Evolutionary conservation across 2,329 filamentous ascomycete genomes (phyloP).

Genomic region (Fusarium chuoi): DNA sequence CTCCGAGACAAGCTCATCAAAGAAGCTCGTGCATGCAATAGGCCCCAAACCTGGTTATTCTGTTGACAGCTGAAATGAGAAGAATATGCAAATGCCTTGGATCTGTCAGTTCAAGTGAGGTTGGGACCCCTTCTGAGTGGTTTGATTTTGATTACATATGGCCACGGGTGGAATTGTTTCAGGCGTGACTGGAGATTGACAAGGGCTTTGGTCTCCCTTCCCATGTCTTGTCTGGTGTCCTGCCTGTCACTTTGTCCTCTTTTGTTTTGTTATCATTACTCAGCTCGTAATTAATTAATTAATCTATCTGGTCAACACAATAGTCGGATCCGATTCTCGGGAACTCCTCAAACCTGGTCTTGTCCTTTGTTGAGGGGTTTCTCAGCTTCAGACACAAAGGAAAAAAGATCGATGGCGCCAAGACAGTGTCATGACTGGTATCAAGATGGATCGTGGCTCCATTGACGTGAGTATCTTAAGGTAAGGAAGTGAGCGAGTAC

Average conservation of each 20-base stretch:
- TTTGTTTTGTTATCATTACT: conserved; percentile 19
- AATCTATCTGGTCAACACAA: neutral
- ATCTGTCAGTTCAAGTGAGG: conserved; percentile 12
- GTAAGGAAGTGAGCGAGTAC: neutral
- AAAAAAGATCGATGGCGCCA: conserved; percentile 6
- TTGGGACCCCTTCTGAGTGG: conserved; percentile 24
- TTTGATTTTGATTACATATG: conserved; percentile 35
- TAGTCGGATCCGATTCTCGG: conserved; percentile 26
- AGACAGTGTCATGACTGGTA: conserved; percentile 3
- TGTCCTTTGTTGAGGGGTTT: conserved; percentile 20
- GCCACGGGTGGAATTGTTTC: conserved; percentile 36
- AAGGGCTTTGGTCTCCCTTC: conserved; percentile 37
- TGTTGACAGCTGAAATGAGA: conserved; percentile 26
- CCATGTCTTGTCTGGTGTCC: conserved; percentile 1
- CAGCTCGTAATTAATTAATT: neutral
- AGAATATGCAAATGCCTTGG: conserved; percentile 22
- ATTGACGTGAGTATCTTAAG: neutral
- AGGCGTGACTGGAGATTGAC: conserved; percentile 33
- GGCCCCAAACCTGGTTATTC: neutral
- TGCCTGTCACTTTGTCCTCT: conserved; percentile 8
- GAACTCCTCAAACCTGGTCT: conserved; percentile 8
- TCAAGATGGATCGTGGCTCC: conserved; percentile 12
- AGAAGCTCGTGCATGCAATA: conserved; percentile 20
- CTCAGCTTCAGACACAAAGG: conserved; percentile 2
- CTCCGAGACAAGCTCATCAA: conserved; percentile 11